Base-by-base conservation (phyloP, 129 eudicot genomes). In the Cynara cardunculus region DNA sequence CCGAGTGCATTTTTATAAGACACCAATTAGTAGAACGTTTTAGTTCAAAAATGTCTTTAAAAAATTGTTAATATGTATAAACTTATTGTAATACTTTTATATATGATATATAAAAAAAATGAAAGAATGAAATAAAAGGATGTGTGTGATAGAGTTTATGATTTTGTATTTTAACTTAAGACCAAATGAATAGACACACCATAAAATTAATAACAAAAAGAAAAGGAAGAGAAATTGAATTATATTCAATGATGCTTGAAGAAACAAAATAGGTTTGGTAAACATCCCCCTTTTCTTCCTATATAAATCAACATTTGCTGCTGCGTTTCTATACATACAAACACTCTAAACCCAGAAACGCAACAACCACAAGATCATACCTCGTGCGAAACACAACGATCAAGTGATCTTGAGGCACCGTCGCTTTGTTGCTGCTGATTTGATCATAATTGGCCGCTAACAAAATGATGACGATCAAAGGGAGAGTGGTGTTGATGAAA, bases 401-500 rank as follows among this genome's bases (percentile, higher is more conserved):
- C n/a, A n/a, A n/a, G n/a, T n/a, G n/a, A n/a, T n/a, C n/a, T n/a
- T n/a, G n/a, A n/a, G n/a, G n/a, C n/a, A n/a, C n/a, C n/a, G n/a
- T n/a, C n/a, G n/a, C n/a, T n/a, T n/a, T n/a, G n/a, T n/a, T n/a
- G n/a, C n/a, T n/a, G n/a, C n/a, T n/a, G n/a, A n/a, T n/a, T n/a
- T n/a, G n/a, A 34, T 28, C 3, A 3, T 28, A 28, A 28, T 1
- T 1, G 31, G 3, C 3, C 31, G 19, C 61, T 44, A 75, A 19
- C 25, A 1, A 27, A 59, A 80, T 74, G 83, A 84, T 56, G 81
- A 82, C 75, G 69, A 81, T 86, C 22, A 76, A 26, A 64, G 92
- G 88, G 49, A 89, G 7, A 64, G 87, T 89, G n/a, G 83, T 86
- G 19, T 21, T 89, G 75, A 73, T 76, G 59, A 89, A 78, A 81